Evolutionary conservation across 768 basidiomycete genomes (phyloP).

Genomic region (Cyclocybe cylindracea): DNA sequence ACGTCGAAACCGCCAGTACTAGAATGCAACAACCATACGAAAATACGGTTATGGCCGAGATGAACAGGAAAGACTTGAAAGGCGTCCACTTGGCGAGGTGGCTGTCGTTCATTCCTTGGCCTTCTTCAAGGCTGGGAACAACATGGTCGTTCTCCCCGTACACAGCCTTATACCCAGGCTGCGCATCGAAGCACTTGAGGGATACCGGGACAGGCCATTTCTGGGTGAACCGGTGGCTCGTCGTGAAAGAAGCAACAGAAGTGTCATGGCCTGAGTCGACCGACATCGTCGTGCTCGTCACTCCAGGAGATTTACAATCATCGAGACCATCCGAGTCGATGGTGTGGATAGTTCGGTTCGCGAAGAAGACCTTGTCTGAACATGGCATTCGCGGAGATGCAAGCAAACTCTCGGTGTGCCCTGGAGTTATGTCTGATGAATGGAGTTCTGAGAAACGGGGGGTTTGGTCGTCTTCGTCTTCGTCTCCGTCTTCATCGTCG

Average conservation of each 20-base stretch:
- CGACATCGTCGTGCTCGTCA: slow-evolving; percentile 7
- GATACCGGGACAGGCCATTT: slow-evolving; percentile 51
- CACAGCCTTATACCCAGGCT: slow-evolving; percentile 5
- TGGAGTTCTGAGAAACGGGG: too few species aligned
- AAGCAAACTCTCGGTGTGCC: too few species aligned
- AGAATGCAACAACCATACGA: slow-evolving; percentile 53
- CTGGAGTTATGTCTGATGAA: too few species aligned
- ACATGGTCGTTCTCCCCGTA: slow-evolving; percentile 12
- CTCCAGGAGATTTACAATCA: too few species aligned
- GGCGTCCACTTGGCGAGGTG: slow-evolving; percentile 52
- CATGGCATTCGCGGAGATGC: too few species aligned
- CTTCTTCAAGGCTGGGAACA: slow-evolving; percentile 26
- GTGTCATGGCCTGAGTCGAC: slow-evolving; percentile 27
- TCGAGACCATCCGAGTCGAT: too few species aligned
- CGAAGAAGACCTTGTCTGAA: too few species aligned
- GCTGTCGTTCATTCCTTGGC: slow-evolving; percentile 37
- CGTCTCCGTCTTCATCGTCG: too few species aligned
- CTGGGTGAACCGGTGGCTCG: slow-evolving; percentile 46
- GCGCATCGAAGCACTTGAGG: slow-evolving; percentile 20
- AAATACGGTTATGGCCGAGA: slow-evolving; percentile 57
- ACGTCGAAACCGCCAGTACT: slow-evolving; percentile 53
- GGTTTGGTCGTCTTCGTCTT: too few species aligned
- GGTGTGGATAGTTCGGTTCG: too few species aligned
- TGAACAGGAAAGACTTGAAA: slow-evolving; percentile 62
- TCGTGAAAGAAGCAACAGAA: slow-evolving; percentile 31